Evolutionary conservation across 306 rosid genomes (phyloP).

Genomic region (Cucumis melo): DNA sequence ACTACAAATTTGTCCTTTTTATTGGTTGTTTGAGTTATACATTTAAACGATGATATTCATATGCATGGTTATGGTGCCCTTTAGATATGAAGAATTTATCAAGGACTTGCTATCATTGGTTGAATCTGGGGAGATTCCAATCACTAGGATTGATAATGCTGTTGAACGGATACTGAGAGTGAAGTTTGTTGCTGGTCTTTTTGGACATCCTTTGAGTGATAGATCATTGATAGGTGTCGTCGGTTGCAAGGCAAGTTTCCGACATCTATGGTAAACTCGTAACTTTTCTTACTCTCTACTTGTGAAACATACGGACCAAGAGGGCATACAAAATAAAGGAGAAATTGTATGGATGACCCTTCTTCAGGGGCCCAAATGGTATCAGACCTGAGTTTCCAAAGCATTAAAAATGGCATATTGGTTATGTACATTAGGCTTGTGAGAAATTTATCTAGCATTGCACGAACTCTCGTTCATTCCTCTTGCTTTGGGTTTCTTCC

Average conservation of each 20-base stretch:
- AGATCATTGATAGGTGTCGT: conserved; percentile 60
- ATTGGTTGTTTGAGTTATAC: not conserved
- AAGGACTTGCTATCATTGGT: conserved; percentile 38
- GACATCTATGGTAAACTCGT: no score
- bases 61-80: conserved; percentile 79
- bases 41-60: not conserved
- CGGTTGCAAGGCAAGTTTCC: conserved; percentile 65
- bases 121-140: conserved; percentile 47
- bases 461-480: no score
- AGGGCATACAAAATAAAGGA: no score
- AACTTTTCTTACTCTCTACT: no score
- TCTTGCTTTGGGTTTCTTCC: no score
- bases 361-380: no score
- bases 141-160: conserved; percentile 67
- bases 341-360: no score
- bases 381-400: no score
- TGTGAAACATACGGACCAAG: no score
- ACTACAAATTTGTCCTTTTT: not conserved
- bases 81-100: conserved; percentile 30
- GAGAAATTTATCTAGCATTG: no score
- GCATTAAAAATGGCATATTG: no score
- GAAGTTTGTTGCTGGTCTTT: conserved; percentile 65
- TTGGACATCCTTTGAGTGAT: conserved; percentile 52
- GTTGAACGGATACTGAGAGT: conserved; percentile 80
- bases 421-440: no score